Conservation (phyloP, 2,329 filamentous ascomycete genomes). For the Fusarium tanahbumbuense region DNA sequence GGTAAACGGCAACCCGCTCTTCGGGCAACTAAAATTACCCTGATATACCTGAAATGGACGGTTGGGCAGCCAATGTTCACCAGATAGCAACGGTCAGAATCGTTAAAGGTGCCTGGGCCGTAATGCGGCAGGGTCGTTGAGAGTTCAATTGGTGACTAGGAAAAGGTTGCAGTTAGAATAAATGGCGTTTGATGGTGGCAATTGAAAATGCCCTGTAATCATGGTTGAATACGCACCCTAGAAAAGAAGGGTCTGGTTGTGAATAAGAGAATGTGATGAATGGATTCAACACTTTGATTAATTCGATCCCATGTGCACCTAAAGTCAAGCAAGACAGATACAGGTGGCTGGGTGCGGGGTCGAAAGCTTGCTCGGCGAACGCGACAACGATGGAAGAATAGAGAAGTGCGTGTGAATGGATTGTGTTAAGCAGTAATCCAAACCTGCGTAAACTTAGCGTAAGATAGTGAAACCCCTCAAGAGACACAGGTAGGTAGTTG, state of each 20-base stretch:
- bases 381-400: constrained; percentile 21
- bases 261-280: constrained; percentile 24
- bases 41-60: not conserved
- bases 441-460: not conserved
- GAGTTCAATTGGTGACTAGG: constrained; percentile 11
- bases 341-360: constrained; percentile 41
- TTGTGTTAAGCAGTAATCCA: constrained; percentile 24
- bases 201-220: not conserved
- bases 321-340: constrained; percentile 26
- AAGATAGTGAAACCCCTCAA: not conserved
- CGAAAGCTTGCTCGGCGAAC: constrained; percentile 18
- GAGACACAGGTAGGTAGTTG: constrained; percentile 4
- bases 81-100: not conserved
- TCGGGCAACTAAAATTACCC: constrained; percentile 9
- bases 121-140: not conserved
- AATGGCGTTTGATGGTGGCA: not conserved
- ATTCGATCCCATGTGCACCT: constrained; percentile 26
- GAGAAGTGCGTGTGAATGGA: constrained; percentile 33
- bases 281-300: constrained; percentile 31
- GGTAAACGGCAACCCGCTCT: constrained; percentile 10
- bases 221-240: constrained; percentile 31
- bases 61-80: constrained; percentile 4
- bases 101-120: not conserved
- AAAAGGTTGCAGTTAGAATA: constrained; percentile 18
- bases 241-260: constrained; percentile 13